Evolutionary conservation across 169 alveolate species (phyloP).

Genomic region (Eimeria acervulina): DNA sequence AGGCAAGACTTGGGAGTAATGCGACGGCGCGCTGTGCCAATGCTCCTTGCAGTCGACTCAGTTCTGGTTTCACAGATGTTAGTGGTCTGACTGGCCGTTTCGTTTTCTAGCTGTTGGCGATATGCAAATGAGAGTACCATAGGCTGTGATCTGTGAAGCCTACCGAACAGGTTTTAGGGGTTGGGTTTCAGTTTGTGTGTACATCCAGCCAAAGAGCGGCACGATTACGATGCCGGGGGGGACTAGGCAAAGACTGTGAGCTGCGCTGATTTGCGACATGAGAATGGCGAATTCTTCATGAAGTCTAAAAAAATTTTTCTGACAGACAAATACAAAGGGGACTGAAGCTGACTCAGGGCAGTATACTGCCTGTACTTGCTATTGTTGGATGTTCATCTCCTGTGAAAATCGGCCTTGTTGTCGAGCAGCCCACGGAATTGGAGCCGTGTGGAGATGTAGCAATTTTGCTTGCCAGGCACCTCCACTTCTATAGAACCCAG

Average conservation of each 20-base stretch:
- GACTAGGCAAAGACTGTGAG: neutral
- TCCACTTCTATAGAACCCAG: neutral
- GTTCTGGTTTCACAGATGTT: neutral
- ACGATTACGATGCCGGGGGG: neutral
- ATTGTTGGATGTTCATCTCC: neutral
- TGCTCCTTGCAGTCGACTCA: neutral
- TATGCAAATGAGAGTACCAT: neutral
- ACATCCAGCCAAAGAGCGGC: neutral
- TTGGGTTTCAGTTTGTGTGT: neutral
- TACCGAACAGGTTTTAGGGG: neutral
- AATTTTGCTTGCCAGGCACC: neutral
- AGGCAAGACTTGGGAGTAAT: neutral
- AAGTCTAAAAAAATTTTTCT: neutral
- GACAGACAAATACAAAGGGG: neutral
- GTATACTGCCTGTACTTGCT: neutral
- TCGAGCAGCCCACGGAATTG: neutral
- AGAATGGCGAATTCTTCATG: neutral
- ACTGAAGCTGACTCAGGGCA: neutral
- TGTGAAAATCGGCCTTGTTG: neutral
- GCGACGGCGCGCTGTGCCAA: neutral
- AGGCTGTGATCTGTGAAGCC: neutral
- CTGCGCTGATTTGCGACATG: too few species aligned
- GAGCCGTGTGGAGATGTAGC: neutral
- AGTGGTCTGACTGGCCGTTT: neutral
- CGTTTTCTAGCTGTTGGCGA: neutral